Conservation (phyloP, 352 stramenopile species). For the Pythium aphanidermatum region DNA sequence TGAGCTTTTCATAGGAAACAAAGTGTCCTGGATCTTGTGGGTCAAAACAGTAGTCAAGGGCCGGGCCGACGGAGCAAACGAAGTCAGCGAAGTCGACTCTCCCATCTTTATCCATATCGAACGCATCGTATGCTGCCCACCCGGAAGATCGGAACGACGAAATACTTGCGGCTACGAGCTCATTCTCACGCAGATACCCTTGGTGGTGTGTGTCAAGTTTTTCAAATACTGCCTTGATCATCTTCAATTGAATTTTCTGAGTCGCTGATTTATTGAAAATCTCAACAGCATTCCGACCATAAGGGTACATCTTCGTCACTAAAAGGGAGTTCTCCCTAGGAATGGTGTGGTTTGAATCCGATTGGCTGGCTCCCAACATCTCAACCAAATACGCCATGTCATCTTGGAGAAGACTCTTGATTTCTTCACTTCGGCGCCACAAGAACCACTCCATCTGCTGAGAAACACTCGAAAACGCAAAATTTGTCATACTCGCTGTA, state of each 20-base stretch:
- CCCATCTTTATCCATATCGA: constrained; percentile 45
- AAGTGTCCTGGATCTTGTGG: constrained; percentile 3
- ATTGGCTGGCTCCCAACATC: constrained; percentile 15
- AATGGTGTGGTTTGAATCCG: not conserved
- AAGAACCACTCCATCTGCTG: constrained; percentile 75
- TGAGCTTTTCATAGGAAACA: constrained; percentile 11
- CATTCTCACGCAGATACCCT: constrained; percentile 25
- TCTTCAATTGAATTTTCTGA: constrained; percentile 39
- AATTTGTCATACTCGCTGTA: constrained; percentile 43
- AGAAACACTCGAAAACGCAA: constrained; percentile 51
- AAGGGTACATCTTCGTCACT: constrained; percentile 46
- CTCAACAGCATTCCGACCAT: constrained; percentile 45
- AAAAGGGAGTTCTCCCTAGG: not conserved
- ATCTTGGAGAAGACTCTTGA: constrained; percentile 48
- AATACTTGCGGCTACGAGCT: not conserved
- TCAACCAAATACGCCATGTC: constrained; percentile 52
- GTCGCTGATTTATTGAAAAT: constrained; percentile 39
- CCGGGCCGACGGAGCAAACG: constrained; percentile 40
- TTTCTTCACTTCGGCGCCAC: constrained; percentile 66
- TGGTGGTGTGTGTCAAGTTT: constrained; percentile 29
- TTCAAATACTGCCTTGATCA: constrained; percentile 38
- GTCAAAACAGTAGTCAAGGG: constrained; percentile 51
- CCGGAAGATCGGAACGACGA: constrained; percentile 3
- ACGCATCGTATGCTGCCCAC: constrained; percentile 42
- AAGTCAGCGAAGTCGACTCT: constrained; percentile 52